Base-by-base conservation (phyloP, 352 stramenopile species). In the Phytophthora uliginosa region DNA sequence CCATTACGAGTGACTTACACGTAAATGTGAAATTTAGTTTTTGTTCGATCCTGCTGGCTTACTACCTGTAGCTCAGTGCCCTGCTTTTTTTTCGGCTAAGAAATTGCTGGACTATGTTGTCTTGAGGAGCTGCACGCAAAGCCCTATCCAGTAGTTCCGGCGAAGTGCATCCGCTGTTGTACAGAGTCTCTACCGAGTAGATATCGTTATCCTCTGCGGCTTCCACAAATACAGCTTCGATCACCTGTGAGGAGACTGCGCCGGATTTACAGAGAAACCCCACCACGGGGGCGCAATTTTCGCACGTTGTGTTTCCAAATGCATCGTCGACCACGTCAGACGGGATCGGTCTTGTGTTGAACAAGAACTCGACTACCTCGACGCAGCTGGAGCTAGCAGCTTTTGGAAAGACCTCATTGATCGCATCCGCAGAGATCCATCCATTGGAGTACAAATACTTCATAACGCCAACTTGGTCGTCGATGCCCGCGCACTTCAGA, bases 131-230 rank as follows among this genome's bases (percentile, higher is more conserved):
- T 33, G 28, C 10, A n/a, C 54, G 54, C 36, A 31, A 31, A 48
- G 54, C 54, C 33, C 42, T 59, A 7, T 36, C 31, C 54, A 60
- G 33, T 18, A 60, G 12, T 13, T 45, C n/a, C 12, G 15, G 28
- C 20, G 54, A 60, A 31, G 54, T 60, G n/a, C 54, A 42, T 48
- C 33, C 54, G 10, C 31, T 33, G 4, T 60, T 60, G 54, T 60
- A 60, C 12, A 60, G 18, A 22, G 8, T 26, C 18, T 59, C 53
- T 6, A 59, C 31, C 36, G 38, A 0, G 9, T 45, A 59, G 8
- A 26, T 59, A 28, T 59, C 53, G 26, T 18, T n/a, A 6, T 45
- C 10, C 26, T 47, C 15, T 31, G 53, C 53, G 40, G 18, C 53
- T 31, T n/a, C 54, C n/a, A 45, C 15, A 10, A 60, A 60, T 7